phyloP scores from a whole-genome alignment of 1,284 basidiomycete species.

The Psilocybe mexicana region DNA sequence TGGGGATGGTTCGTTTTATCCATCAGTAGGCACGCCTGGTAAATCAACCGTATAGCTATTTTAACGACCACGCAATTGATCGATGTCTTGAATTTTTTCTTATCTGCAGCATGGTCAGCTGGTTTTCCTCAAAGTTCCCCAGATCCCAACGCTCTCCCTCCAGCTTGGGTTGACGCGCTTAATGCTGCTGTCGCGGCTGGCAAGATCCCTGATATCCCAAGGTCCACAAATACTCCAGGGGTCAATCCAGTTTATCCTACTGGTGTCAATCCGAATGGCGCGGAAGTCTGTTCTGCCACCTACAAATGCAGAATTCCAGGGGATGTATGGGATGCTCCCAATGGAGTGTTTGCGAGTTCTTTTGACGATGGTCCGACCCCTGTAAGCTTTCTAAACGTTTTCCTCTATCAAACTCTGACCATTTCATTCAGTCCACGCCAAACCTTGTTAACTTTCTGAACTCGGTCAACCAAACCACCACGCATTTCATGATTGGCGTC shows the following conservation, averaged over 20 bases:
- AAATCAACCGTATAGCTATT: slow-evolving; percentile 19
- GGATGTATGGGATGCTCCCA: slow-evolving; percentile 74
- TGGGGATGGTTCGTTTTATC: slow-evolving; percentile 47
- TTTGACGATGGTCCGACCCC: slow-evolving; percentile 82
- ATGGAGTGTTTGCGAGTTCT: slow-evolving; percentile 55
- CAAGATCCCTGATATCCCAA: slow-evolving; percentile 70
- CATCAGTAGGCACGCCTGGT: slow-evolving; percentile 62
- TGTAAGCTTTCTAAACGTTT: slow-evolving; percentile 35
- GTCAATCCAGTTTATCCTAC: slow-evolving; percentile 57
- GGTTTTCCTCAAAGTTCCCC: slow-evolving; percentile 50
- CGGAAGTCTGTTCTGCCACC: slow-evolving; percentile 64
- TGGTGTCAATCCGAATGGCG: slow-evolving; percentile 51
- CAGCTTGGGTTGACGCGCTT: slow-evolving; percentile 69
- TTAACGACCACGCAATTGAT: neutral
- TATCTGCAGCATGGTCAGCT: slow-evolving; percentile 54
- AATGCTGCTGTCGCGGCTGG: slow-evolving; percentile 64
- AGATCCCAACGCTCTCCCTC: slow-evolving; percentile 49
- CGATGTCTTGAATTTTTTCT: neutral
- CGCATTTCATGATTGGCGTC: slow-evolving; percentile 83
- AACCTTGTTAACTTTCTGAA: slow-evolving; percentile 53
- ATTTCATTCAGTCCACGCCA: slow-evolving; percentile 29
- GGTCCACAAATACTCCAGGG: slow-evolving; percentile 40
- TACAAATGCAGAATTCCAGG: slow-evolving; percentile 60
- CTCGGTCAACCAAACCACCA: slow-evolving; percentile 60
- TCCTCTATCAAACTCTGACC: neutral